Evolutionary conservation across 305 asterid genomes (phyloP).

Genomic region (Plantago coronopus): DNA sequence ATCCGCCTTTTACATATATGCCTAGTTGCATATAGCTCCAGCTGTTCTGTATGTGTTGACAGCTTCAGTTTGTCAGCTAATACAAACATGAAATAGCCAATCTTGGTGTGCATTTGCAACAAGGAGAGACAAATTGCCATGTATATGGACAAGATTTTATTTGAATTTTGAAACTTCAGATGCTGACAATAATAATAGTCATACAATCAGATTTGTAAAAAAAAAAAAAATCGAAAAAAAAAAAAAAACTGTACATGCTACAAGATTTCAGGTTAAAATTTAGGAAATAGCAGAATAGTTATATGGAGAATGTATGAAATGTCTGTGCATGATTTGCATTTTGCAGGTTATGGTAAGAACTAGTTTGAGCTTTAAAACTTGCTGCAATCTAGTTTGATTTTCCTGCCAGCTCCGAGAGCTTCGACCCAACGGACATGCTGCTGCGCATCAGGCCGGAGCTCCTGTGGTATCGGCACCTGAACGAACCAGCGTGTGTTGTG

Average conservation of each 20-base stretch:
- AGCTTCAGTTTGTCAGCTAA: too few relatives aligned
- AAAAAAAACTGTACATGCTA: conserved; percentile 1
- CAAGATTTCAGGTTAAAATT: background rate
- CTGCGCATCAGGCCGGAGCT: conserved; percentile 23
- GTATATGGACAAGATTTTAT: background rate
- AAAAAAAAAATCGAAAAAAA: background rate
- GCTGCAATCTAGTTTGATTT: conserved; percentile 16
- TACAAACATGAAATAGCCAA: background rate
- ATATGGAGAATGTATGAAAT: background rate
- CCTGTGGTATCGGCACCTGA: conserved; percentile 56
- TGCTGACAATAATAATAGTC: conserved; percentile 6
- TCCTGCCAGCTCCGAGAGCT: conserved; percentile 35
- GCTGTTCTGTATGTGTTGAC: background rate
- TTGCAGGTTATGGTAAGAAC: background rate
- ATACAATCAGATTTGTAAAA: background rate
- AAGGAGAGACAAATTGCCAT: background rate
- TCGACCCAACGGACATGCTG: conserved; percentile 43
- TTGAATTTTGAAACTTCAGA: conserved; percentile 2
- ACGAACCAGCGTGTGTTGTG: conserved; percentile 52
- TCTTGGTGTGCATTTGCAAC: background rate
- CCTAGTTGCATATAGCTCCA: conserved; percentile 2
- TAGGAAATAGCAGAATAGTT: too few relatives aligned
- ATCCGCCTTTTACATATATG: too few relatives aligned
- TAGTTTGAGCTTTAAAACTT: background rate
- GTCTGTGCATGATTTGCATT: background rate